Percentiles rank a stretch among this genome's conserved stretches.
Conservation (phyloP, 768 basidiomycete genomes). For the Coprinopsis cinerea region DNA sequence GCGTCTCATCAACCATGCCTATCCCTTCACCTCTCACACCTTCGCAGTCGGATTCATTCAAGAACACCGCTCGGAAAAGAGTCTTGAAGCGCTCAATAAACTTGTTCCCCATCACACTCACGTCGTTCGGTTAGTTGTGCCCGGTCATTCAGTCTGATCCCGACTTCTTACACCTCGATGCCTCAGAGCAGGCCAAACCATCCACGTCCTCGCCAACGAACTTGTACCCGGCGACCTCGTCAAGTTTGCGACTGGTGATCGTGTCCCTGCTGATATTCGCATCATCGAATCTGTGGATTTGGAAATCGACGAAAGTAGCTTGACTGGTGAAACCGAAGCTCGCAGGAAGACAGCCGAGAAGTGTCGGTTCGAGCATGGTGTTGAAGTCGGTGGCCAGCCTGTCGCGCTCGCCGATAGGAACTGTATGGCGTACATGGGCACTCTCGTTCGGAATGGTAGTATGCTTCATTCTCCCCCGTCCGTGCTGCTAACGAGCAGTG, state of each 20-base stretch:
- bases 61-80: constrained; percentile 91
- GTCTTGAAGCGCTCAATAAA: constrained; percentile 91
- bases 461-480: constrained; percentile 11
- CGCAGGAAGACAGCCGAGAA: constrained; percentile 59
- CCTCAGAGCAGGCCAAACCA: constrained; percentile 50
- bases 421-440: constrained; percentile 95
- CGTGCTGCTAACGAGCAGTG: background rate
- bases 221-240: constrained; percentile 95
- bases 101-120: constrained; percentile 97
- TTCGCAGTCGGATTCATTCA: constrained; percentile 85
- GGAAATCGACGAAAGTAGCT: constrained; percentile 91
- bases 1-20: constrained; percentile 16
- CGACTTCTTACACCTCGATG: background rate
- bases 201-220: constrained; percentile 89
- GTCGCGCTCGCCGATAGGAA: constrained; percentile 75
- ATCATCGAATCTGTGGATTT: constrained; percentile 76
- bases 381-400: constrained; percentile 31
- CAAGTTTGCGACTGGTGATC: constrained; percentile 85
- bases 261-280: constrained; percentile 90
- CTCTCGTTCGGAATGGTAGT: constrained; percentile 82
- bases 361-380: constrained; percentile 39
- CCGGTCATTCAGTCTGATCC: background rate
- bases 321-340: constrained; percentile 89
- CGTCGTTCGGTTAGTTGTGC: constrained; percentile 63
- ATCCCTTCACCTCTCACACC: constrained; percentile 15